Base-by-base conservation (phyloP, 2,329 filamentous ascomycete genomes). In the Hirsutella minnesotensis region DNA sequence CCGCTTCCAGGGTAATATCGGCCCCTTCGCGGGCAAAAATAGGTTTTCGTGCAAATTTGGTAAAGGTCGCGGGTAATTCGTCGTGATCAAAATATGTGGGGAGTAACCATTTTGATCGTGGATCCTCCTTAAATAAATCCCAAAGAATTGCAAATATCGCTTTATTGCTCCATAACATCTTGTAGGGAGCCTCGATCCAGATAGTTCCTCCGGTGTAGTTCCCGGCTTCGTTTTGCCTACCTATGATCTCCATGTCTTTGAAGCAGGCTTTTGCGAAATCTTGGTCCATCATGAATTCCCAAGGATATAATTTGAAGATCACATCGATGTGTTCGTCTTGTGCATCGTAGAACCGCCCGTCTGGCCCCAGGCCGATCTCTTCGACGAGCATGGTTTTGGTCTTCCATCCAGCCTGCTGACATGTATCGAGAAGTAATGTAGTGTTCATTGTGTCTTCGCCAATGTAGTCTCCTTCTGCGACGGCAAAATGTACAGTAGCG, bases 151-250 rank as follows among this genome's bases (percentile, higher is more conserved):
- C 43, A 31, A 41, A 44, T 7, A 44, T 29, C 12, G 43, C 39
- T 19, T 44, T 44, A 22, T 44, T 44, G 39, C 43, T 41, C 39
- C 43, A 44, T 3, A 44, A 39, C 43, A 44, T 44, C 39, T 44
- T 44, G 34, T 44, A 44, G 7, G 43, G 43, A 10, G 39, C 29
- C 15, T 44, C 39, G 39, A 44, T 44, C 43, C 43, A 44, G 9
- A 44, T n/a, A 10, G 43, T 44, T 5, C 43, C 43, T 15, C 34
- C 42, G 15, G 8, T 22, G 27, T 41, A 33, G 19, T 40, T 13
- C 2, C 38, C 38, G 27, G 12, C 27, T n/a, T n/a, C 38, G 24
- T 40, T 31, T 13, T 27, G 13, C 24, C 18, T 4, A 5, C 38
- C 40, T 2, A 38, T 19, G 1, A 3, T 44, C 19, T 18, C 33